phyloP scores from a whole-genome alignment of 352 stramenopile genomes.

The Phytophthora idaei region DNA sequence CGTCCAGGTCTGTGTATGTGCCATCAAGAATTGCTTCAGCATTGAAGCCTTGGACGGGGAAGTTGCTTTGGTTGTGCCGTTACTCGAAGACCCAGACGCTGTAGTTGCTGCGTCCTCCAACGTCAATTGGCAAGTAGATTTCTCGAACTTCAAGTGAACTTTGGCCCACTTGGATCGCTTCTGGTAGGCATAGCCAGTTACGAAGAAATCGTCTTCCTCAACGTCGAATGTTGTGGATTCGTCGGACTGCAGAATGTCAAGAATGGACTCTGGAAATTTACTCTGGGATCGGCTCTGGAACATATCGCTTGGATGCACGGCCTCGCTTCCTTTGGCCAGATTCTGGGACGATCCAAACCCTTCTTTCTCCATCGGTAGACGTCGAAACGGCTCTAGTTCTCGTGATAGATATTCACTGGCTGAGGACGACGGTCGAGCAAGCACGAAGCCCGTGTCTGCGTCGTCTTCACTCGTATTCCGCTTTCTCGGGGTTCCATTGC shows the following conservation, averaged over 20 bases:
- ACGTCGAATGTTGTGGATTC: conserved; percentile 61
- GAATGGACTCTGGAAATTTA: conserved; percentile 73
- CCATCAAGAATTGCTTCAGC: conserved; percentile 69
- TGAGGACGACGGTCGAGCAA: conserved; percentile 62
- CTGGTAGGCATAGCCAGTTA: conserved; percentile 75
- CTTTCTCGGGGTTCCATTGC: conserved; percentile 25
- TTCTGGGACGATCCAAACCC: conserved; percentile 71
- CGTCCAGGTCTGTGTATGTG: conserved; percentile 64
- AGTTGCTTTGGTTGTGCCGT: conserved; percentile 18
- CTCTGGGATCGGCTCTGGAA: conserved; percentile 73
- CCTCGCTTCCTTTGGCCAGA: conserved; percentile 55
- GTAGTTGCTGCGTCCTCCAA: conserved; percentile 44
- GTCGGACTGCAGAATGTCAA: conserved; percentile 69
- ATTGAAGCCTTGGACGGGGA: conserved; percentile 37
- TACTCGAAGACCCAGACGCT: conserved; percentile 5
- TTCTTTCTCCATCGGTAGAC: conserved; percentile 74
- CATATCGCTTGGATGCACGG: conserved; percentile 72
- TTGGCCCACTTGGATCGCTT: conserved; percentile 80
- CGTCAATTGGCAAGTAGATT: conserved; percentile 57
- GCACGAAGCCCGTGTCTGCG: conserved; percentile 56
- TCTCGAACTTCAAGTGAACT: conserved; percentile 74
- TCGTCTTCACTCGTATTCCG: conserved; percentile 43
- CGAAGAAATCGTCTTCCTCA: conserved; percentile 55
- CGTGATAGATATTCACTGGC: conserved; percentile 68
- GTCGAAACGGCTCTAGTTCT: conserved; percentile 69